Percentiles rank a stretch among this genome's conserved stretches.
Conservation (phyloP, 208 protist genomes). For the Crithidia mellificae region DNA sequence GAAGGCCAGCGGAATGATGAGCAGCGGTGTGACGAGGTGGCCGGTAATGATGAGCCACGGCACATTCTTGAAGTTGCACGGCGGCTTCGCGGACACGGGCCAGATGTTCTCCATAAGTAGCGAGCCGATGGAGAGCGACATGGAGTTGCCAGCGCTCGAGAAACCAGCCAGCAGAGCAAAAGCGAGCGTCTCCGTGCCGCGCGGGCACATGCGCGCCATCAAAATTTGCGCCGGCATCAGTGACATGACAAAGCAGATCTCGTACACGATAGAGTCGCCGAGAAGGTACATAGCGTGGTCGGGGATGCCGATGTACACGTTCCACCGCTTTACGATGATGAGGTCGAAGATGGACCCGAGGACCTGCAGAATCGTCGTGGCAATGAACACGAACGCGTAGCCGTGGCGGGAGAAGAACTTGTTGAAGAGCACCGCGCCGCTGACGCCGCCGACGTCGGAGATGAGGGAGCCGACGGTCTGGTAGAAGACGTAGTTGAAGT, state of each 20-base stretch:
- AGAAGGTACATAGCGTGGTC: constrained; percentile 76
- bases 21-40: constrained; percentile 52
- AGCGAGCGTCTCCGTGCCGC: constrained; percentile 74
- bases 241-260: constrained; percentile 72
- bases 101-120: constrained; percentile 61
- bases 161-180: constrained; percentile 86
- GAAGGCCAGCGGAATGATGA: constrained; percentile 58
- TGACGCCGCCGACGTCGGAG: constrained; percentile 28
- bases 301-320: constrained; percentile 50
- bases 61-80: constrained; percentile 76
- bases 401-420: constrained; percentile 38
- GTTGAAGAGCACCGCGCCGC: constrained; percentile 39
- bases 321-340: constrained; percentile 79
- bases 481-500: constrained; percentile 70
- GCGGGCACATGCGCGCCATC: no score
- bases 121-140: constrained; percentile 42
- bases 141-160: constrained; percentile 77
- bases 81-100: constrained; percentile 38
- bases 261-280: constrained; percentile 60
- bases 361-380: constrained; percentile 50
- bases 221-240: constrained; percentile 83
- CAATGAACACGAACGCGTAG: constrained; percentile 55
- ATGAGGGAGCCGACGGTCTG: constrained; percentile 42
- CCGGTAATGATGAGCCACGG: constrained; percentile 58
- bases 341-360: constrained; percentile 67